phyloP scores from a whole-genome alignment of 805 yeast genomes.

The Saccharomycopsis selenospora region DNA sequence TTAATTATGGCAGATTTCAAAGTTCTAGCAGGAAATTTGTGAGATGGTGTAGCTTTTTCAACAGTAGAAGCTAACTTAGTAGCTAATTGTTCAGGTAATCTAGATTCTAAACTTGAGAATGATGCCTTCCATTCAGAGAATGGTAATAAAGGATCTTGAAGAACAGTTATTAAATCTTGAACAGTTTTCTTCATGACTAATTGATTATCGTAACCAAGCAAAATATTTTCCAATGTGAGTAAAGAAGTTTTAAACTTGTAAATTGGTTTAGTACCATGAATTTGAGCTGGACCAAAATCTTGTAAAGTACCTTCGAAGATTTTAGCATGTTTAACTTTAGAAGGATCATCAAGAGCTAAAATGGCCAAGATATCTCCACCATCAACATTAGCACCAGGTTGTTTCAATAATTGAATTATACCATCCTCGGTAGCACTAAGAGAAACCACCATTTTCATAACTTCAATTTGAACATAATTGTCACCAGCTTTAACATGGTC shows the following conservation, averaged over 20 bases:
- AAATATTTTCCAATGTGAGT: constrained; percentile 64
- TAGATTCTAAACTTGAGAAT: constrained; percentile 84
- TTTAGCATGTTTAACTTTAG: constrained; percentile 92
- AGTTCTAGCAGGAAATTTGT: constrained; percentile 84
- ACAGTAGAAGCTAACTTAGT: constrained; percentile 55
- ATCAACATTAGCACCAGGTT: constrained; percentile 94
- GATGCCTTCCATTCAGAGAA: constrained; percentile 86
- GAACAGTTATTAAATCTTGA: constrained; percentile 58
- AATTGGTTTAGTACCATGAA: constrained; percentile 78
- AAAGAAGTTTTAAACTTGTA: constrained; percentile 59
- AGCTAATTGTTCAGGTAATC: constrained; percentile 77
- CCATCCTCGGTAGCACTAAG: constrained; percentile 91
- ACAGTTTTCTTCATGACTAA: constrained; percentile 84
- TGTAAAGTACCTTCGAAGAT: constrained; percentile 95
- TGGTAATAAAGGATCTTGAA: constrained; percentile 79
- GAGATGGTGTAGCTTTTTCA: constrained; percentile 48
- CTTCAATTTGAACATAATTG: constrained; percentile 97
- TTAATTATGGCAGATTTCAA: constrained; percentile 65
- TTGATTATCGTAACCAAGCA: constrained; percentile 92
- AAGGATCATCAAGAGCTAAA: constrained; percentile 89
- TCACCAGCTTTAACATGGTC: constrained; percentile 89
- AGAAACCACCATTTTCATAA: constrained; percentile 99
- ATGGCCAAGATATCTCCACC: constrained; percentile 98
- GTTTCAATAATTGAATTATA: constrained; percentile 83
- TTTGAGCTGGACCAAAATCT: constrained; percentile 72